Evolutionary conservation across 2,329 filamentous ascomycete genomes (phyloP).

Genomic region (Pochonia chlamydosporia): DNA sequence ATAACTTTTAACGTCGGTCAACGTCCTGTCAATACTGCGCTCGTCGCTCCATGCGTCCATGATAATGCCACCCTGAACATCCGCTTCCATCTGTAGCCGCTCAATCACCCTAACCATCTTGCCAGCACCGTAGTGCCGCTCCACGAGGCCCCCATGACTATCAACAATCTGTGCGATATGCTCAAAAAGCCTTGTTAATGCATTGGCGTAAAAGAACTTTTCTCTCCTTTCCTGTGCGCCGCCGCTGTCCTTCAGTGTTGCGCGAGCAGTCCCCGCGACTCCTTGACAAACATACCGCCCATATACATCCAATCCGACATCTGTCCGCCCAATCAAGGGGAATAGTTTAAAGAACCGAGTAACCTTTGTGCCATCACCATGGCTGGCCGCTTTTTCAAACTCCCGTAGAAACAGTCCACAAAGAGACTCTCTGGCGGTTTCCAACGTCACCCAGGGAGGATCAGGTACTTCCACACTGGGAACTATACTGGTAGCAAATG

Average conservation of each 20-base stretch:
- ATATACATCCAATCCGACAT: slow-evolving; percentile 90
- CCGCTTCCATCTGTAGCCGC: slow-evolving; percentile 85
- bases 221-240: slow-evolving; percentile 51
- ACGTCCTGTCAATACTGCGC: slow-evolving; percentile 71
- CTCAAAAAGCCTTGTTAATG: slow-evolving; percentile 87
- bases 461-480: slow-evolving; percentile 95
- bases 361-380: slow-evolving; percentile 82
- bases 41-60: slow-evolving; percentile 95
- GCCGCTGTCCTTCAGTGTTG: slow-evolving; percentile 67
- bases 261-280: slow-evolving; percentile 76
- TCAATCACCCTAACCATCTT: slow-evolving; percentile 96
- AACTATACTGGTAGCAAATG: slow-evolving; percentile 87
- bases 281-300: slow-evolving; percentile 94
- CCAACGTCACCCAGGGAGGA: slow-evolving; percentile 77
- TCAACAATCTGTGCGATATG: slow-evolving; percentile 97
- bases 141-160: slow-evolving; percentile 81
- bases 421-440: slow-evolving; percentile 81
- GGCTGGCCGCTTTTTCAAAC: slow-evolving; percentile 85
- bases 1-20: slow-evolving; percentile 96
- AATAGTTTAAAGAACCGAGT: slow-evolving; percentile 98
- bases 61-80: slow-evolving; percentile 93
- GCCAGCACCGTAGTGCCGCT: slow-evolving; percentile 85
- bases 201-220: slow-evolving; percentile 85
- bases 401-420: slow-evolving; percentile 88
- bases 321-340: slow-evolving; percentile 81